Conservation (phyloP, 2,329 filamentous ascomycete genomes). For the Aspergillus sp. region DNA sequence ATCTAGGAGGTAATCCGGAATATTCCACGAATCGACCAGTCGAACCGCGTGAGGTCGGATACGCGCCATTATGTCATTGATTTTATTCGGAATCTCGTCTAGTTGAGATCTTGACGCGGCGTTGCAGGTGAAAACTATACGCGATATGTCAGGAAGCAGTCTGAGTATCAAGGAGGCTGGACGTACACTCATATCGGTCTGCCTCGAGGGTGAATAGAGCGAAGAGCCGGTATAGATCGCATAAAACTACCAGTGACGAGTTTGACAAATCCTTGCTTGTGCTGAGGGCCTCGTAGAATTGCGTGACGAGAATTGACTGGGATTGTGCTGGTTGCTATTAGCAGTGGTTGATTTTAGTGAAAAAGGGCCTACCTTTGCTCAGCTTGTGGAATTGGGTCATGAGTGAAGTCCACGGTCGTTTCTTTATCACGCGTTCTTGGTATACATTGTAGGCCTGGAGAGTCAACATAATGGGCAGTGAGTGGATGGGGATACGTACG, state of each 20-base stretch:
- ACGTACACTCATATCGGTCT: constrained; percentile 31
- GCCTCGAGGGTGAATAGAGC: constrained; percentile 49
- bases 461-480: constrained; percentile 3
- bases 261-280: constrained; percentile 24
- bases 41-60: constrained; percentile 53
- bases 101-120: constrained; percentile 45
- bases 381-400: constrained; percentile 32
- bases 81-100: constrained; percentile 38
- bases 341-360: background rate
- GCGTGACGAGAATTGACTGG: constrained; percentile 49
- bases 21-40: constrained; percentile 53
- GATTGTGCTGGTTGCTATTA: constrained; percentile 41
- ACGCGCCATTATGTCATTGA: constrained; percentile 49
- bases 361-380: constrained; percentile 21
- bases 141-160: background rate
- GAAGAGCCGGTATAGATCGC: constrained; percentile 49
- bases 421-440: constrained; percentile 45
- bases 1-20: constrained; percentile 54
- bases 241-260: constrained; percentile 34
- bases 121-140: constrained; percentile 43
- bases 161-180: too few species aligned
- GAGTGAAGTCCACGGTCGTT: constrained; percentile 50
- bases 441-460: constrained; percentile 39
- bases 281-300: constrained; percentile 45
- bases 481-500: background rate